phyloP scores from a whole-genome alignment of 2,329 filamentous ascomycete genomes.

The Didymella pomorum region DNA sequence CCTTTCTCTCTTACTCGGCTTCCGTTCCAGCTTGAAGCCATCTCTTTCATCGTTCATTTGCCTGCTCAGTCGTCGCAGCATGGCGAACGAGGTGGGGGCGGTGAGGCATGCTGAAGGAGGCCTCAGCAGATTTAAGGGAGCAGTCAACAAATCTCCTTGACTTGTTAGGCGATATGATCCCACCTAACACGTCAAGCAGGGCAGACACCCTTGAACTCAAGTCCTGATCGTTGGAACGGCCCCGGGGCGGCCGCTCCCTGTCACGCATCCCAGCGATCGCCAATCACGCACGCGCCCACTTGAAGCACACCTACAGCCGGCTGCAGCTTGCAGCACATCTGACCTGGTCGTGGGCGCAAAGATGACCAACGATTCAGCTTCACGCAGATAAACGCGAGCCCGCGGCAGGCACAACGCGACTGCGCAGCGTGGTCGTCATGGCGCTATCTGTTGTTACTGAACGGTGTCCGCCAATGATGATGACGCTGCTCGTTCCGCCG shows the following conservation, averaged over 20 bases:
- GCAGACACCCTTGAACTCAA: slow-evolving; percentile 35
- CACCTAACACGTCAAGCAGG: slow-evolving; percentile 39
- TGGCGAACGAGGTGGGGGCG: slow-evolving; percentile 30
- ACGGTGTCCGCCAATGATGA: slow-evolving; percentile 19
- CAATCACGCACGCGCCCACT: slow-evolving; percentile 28
- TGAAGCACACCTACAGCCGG: slow-evolving; percentile 31
- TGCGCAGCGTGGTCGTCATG: slow-evolving; percentile 15
- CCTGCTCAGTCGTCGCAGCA: slow-evolving; percentile 41
- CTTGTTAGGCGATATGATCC: slow-evolving; percentile 30
- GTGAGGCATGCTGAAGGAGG: slow-evolving; percentile 35
- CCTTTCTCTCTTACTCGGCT: slow-evolving; percentile 43
- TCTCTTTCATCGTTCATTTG: slow-evolving; percentile 31
- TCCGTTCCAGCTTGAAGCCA: slow-evolving; percentile 32
- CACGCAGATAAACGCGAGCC: slow-evolving; percentile 19
- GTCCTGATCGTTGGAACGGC: slow-evolving; percentile 30
- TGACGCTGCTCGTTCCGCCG: slow-evolving; percentile 12
- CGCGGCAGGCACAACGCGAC: slow-evolving; percentile 16
- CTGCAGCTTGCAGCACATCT: slow-evolving; percentile 26
- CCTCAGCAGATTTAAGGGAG: slow-evolving; percentile 28
- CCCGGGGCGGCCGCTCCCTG: slow-evolving; percentile 29
- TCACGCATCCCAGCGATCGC: slow-evolving; percentile 37
- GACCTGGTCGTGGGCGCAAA: slow-evolving; percentile 17
- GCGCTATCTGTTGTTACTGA: slow-evolving; percentile 18
- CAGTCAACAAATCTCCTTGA: slow-evolving; percentile 35
- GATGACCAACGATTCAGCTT: slow-evolving; percentile 3